Percentiles rank a stretch among this genome's conserved stretches.
Conservation (phyloP, 2,329 filamentous ascomycete species). For the Ophiostoma novo-ulmi region DNA sequence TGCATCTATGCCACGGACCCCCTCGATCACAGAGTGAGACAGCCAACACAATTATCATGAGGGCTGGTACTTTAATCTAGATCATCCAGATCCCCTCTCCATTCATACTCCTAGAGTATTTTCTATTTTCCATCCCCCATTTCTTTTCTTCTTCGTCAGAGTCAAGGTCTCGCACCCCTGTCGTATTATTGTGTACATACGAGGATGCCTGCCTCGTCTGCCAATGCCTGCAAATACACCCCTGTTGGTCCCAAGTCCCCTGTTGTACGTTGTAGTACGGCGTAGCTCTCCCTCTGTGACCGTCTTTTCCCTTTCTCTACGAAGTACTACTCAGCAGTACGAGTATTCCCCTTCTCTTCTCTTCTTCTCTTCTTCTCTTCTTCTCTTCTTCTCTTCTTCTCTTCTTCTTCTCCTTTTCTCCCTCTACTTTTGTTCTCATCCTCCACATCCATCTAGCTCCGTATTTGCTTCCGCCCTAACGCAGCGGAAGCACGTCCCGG, state of each 20-base stretch:
- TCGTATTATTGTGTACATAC: background rate
- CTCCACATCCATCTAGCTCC: slow-evolving; percentile 15
- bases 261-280: background rate
- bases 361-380: background rate
- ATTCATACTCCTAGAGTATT: too few species aligned
- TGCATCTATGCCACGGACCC: background rate
- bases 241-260: slow-evolving; percentile 5
- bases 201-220: background rate
- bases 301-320: background rate
- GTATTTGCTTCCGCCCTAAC: slow-evolving; percentile 24
- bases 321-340: background rate
- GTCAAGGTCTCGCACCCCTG: slow-evolving; percentile 8
- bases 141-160: background rate
- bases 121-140: background rate
- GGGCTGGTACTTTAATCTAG: background rate
- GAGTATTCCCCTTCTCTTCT: background rate
- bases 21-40: slow-evolving; percentile 1
- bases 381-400: background rate
- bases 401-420: background rate
- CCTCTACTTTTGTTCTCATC: slow-evolving; percentile 5
- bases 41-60: background rate
- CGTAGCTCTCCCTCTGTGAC: slow-evolving; percentile 6
- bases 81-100: background rate
- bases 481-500: slow-evolving; percentile 26
- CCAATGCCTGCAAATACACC: background rate